Conservation (phyloP, 352 stramenopile genomes). For the Phytophthora podocarpi region DNA sequence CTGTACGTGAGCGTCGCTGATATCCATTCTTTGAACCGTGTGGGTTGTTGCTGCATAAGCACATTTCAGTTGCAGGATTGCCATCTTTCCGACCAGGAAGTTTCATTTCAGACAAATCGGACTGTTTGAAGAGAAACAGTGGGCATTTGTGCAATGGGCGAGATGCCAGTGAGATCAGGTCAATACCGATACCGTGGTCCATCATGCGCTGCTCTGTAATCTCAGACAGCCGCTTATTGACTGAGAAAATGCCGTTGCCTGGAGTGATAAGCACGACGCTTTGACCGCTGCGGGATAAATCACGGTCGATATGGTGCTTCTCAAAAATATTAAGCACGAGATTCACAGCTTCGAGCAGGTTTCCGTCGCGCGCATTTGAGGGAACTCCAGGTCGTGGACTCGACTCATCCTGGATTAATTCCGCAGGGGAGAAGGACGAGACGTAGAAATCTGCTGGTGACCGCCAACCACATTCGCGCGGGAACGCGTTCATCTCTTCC, state of each 20-base stretch:
- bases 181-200: slow-evolving; percentile 99
- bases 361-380: slow-evolving; percentile 86
- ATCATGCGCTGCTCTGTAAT: slow-evolving; percentile 99
- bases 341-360: slow-evolving; percentile 98
- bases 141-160: slow-evolving; percentile 97
- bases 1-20: slow-evolving; percentile 48
- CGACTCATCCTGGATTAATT: slow-evolving; percentile 18
- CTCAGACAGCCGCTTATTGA: slow-evolving; percentile 94
- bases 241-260: slow-evolving; percentile 96
- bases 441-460: slow-evolving; percentile 52
- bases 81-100: slow-evolving; percentile 50
- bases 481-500: slow-evolving; percentile 78
- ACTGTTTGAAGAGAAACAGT: slow-evolving; percentile 96
- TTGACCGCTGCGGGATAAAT: slow-evolving; percentile 96
- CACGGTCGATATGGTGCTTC: slow-evolving; percentile 98
- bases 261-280: slow-evolving; percentile 96
- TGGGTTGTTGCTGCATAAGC: slow-evolving; percentile 49
- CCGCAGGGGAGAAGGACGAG: slow-evolving; percentile 29
- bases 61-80: slow-evolving; percentile 44
- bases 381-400: slow-evolving; percentile 51
- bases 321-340: slow-evolving; percentile 98
- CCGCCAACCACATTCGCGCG: slow-evolving; percentile 68
- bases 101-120: slow-evolving; percentile 67
- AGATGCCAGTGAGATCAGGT: slow-evolving; percentile 95
- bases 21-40: slow-evolving; percentile 32